These are phyloP conservation scores for Corylus heterophylla DNA, from an alignment of 306 rosid species.

Conservation along the genomic window DNA sequence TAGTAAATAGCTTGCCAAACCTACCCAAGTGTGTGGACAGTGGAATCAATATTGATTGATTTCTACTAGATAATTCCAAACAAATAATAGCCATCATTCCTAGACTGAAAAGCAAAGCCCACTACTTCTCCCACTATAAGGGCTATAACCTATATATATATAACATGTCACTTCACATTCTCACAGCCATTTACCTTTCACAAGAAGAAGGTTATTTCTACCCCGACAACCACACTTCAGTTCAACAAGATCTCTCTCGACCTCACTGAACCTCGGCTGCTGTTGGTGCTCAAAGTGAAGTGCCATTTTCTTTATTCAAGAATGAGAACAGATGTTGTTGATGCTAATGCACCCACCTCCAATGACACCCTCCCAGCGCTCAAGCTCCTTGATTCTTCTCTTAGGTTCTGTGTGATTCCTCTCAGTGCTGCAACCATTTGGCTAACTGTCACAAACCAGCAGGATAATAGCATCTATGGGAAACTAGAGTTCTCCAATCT, in stretches of 20 bases:
- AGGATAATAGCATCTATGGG: slow-evolving; percentile 65
- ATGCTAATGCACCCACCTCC: slow-evolving; percentile 19
- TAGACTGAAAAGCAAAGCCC: slow-evolving; percentile 35
- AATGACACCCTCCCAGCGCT: slow-evolving; percentile 36
- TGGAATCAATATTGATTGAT: slow-evolving; percentile 23
- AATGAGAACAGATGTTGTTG: slow-evolving; percentile 37
- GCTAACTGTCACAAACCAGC: slow-evolving; percentile 65
- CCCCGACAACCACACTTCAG: not conserved
- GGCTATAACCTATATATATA: not conserved
- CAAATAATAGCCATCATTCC: slow-evolving; percentile 7
- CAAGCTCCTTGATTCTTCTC: slow-evolving; percentile 55
- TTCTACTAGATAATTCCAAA: slow-evolving; percentile 1
- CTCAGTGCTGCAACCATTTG: slow-evolving; percentile 67
- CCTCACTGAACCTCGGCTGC: not conserved
- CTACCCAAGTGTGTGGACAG: not conserved
- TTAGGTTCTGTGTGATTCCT: slow-evolving; percentile 65
- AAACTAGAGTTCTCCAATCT: slow-evolving; percentile 51
- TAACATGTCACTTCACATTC: not conserved
- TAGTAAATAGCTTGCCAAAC: too few species aligned
- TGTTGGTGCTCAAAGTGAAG: not conserved
- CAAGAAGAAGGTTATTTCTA: not conserved
- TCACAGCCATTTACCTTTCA: not conserved
- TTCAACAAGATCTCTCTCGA: not conserved
- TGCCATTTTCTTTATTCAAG: slow-evolving; percentile 10
- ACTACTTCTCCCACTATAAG: slow-evolving; percentile 50